phyloP scores from a whole-genome alignment of 495 filamentous ascomycete species.

The Darksidea phi region DNA sequence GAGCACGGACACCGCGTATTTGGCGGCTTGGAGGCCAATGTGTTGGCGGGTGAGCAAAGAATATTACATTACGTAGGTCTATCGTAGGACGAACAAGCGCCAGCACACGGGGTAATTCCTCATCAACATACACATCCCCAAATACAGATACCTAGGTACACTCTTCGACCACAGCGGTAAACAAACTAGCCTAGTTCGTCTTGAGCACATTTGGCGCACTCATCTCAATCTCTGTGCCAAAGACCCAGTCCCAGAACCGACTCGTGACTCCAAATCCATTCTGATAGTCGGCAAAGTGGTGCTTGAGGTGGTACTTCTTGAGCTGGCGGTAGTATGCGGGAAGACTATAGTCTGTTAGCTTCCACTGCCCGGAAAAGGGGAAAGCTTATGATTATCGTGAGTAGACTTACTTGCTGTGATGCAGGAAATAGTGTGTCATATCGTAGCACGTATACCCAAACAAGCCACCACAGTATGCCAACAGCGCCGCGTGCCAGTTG shows the following conservation, averaged over 20 bases:
- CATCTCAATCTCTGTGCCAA: conserved; percentile 77
- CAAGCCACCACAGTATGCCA: conserved; percentile 83
- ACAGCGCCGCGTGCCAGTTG: conserved; percentile 76
- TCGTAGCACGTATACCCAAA: conserved; percentile 97
- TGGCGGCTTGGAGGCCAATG: too few relatives aligned
- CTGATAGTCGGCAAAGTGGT: conserved; percentile 95
- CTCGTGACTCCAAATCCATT: conserved; percentile 99
- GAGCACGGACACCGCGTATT: too few relatives aligned
- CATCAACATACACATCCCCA: too few relatives aligned
- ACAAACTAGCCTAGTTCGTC: conserved; percentile 6
- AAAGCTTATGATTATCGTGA: background rate
- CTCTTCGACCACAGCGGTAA: too few relatives aligned
- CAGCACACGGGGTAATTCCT: too few relatives aligned
- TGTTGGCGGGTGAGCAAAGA: too few relatives aligned
- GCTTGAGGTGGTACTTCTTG: conserved; percentile 95
- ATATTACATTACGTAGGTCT: too few relatives aligned
- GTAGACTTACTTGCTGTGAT: conserved; percentile 79
- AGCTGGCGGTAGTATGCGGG: conserved; percentile 82
- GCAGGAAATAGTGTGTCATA: conserved; percentile 98
- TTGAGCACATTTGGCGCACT: conserved; percentile 46
- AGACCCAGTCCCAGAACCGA: conserved; percentile 91
- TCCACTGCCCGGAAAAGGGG: conserved; percentile 15
- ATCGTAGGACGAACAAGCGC: too few relatives aligned
- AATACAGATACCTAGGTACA: too few relatives aligned
- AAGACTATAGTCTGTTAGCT: conserved; percentile 50